Evolutionary conservation across 1,139 yeast genomes (phyloP).

Genomic region (Blastobotrys aristatus): DNA sequence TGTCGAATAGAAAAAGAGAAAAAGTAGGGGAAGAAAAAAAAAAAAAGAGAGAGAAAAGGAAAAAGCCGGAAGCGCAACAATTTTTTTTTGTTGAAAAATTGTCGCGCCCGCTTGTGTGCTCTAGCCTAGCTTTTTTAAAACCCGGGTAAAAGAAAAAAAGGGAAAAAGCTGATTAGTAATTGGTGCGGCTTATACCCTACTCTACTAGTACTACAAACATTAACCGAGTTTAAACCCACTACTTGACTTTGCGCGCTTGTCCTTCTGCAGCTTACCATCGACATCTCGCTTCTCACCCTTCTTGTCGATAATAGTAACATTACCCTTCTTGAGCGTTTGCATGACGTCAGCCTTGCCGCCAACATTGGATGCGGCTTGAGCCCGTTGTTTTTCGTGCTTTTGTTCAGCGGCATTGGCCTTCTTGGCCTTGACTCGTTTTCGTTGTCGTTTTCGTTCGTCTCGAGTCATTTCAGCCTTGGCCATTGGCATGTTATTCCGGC

Average conservation of each 20-base stretch:
- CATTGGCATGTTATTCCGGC: slow-evolving; percentile 77
- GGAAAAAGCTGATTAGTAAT: neutral
- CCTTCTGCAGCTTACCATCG: slow-evolving; percentile 59
- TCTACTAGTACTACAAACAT: neutral
- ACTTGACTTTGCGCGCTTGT: slow-evolving; percentile 13
- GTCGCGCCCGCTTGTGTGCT: neutral
- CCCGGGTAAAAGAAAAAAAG: neutral
- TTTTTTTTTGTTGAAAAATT: neutral
- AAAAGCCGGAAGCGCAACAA: neutral
- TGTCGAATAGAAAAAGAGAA: neutral
- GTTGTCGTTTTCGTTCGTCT: slow-evolving; percentile 81
- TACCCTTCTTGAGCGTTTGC: slow-evolving; percentile 67
- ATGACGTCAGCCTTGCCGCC: slow-evolving; percentile 59
- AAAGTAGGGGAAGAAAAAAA: neutral
- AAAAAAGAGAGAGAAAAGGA: slow-evolving; percentile 1
- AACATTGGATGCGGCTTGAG: slow-evolving; percentile 39
- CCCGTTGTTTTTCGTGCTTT: slow-evolving; percentile 32
- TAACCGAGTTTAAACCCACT: slow-evolving; percentile 9
- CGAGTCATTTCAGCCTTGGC: slow-evolving; percentile 78
- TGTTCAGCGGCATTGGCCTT: slow-evolving; percentile 50
- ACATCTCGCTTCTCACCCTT: slow-evolving; percentile 74
- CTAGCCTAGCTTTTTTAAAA: too few relatives aligned
- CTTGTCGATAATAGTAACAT: slow-evolving; percentile 72
- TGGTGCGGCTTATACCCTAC: neutral
- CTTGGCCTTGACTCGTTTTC: slow-evolving; percentile 83